Evolutionary conservation across 1,284 basidiomycete species (phyloP).

Genomic region (Erythrobasidium hasegawianum): DNA sequence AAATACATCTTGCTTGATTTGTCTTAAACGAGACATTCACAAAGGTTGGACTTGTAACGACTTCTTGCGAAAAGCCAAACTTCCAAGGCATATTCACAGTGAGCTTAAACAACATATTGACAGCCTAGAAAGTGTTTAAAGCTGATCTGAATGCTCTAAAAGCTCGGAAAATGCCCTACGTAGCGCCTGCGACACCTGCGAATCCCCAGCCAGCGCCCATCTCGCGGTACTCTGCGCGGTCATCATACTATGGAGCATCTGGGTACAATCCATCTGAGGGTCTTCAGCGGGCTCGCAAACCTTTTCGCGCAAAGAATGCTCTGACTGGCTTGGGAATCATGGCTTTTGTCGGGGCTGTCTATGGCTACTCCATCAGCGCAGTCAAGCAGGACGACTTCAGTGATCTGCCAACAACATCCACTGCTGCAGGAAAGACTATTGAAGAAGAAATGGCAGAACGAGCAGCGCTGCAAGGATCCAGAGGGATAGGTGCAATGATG

Average conservation of each 20-base stretch:
- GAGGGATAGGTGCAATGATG: conserved; percentile 31
- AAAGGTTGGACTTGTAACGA: too few species aligned
- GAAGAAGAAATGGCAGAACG: conserved; percentile 33
- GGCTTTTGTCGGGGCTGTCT: conserved; percentile 76
- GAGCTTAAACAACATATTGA: too few species aligned
- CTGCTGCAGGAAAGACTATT: conserved; percentile 29
- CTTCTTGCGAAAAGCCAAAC: too few species aligned
- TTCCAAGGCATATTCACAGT: too few species aligned
- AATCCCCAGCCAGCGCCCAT: conserved; percentile 30
- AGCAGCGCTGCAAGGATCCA: not conserved
- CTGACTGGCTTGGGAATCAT: conserved; percentile 70
- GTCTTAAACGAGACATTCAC: not conserved
- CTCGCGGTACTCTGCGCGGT: conserved; percentile 30
- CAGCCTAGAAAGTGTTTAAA: too few species aligned
- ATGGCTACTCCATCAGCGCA: conserved; percentile 86
- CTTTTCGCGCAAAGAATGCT: conserved; percentile 73
- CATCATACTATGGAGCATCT: conserved; percentile 31
- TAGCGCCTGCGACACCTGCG: conserved; percentile 18
- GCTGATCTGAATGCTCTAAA: not conserved
- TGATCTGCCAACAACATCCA: conserved; percentile 39
- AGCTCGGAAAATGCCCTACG: conserved; percentile 19
- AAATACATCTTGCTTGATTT: conserved; percentile 16
- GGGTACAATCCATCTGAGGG: conserved; percentile 65
- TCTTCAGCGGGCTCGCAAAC: conserved; percentile 77
- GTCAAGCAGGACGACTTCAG: conserved; percentile 85